Conservation (phyloP, 176 grass and related monocot species). For the Rhynchospora breviuscula region DNA sequence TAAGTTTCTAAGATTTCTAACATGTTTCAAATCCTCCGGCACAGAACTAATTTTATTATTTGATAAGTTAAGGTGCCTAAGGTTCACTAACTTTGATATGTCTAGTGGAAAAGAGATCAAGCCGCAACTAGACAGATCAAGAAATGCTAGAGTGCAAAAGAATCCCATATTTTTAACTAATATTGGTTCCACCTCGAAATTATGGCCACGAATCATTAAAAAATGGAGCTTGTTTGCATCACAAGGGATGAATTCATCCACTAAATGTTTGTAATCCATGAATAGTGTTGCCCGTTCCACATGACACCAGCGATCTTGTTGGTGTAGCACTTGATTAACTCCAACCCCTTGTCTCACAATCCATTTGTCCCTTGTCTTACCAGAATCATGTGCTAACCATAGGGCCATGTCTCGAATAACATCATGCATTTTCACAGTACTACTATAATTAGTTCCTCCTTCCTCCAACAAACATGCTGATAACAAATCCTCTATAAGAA, state of each 20-base stretch:
- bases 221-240: not conserved
- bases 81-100: not conserved
- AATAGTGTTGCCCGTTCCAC: not conserved
- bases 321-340: not conserved
- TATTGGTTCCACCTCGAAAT: not conserved
- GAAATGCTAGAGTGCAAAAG: not conserved
- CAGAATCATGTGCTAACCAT: constrained; percentile 19
- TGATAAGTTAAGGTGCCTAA: not conserved
- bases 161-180: not conserved
- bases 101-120: not conserved
- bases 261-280: not conserved
- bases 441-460: not conserved
- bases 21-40: not conserved
- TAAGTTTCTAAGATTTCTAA: not conserved
- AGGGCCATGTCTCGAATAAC: constrained; percentile 21
- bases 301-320: not conserved
- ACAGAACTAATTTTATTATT: not conserved
- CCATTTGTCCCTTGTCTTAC: constrained; percentile 9
- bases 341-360: not conserved
- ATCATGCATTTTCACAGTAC: constrained; percentile 33
- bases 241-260: not conserved
- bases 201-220: not conserved
- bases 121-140: not conserved
- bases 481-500: not conserved
- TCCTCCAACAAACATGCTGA: not conserved